phyloP scores from a whole-genome alignment of 495 filamentous ascomycete species.

The Saxispiralis lemnorum region DNA sequence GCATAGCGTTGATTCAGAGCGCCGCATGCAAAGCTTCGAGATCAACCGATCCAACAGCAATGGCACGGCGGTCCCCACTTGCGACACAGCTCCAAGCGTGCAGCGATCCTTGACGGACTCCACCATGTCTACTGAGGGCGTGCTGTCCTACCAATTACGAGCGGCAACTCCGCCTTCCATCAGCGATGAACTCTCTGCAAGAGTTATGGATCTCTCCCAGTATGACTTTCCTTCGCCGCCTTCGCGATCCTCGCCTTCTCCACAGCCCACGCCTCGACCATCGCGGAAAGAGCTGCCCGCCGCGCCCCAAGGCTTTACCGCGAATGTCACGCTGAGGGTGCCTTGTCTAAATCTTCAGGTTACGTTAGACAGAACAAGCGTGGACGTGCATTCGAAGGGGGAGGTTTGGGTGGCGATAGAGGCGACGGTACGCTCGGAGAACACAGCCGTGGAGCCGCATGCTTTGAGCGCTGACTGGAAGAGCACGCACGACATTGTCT shows the following conservation, averaged over 20 bases:
- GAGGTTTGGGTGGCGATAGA: conserved; percentile 13
- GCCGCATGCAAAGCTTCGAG: conserved; percentile 11
- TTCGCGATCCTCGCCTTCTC: neutral
- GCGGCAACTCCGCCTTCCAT: too few relatives aligned
- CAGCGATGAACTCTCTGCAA: too few relatives aligned
- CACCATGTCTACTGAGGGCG: neutral
- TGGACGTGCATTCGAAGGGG: conserved; percentile 7
- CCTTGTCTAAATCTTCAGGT: conserved; percentile 7
- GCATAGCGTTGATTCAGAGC: conserved; percentile 6
- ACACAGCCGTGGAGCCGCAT: neutral
- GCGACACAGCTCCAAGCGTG: neutral
- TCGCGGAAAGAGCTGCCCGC: neutral
- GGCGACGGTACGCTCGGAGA: conserved; percentile 1
- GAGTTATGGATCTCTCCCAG: too few relatives aligned
- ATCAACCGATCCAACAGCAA: conserved; percentile 3
- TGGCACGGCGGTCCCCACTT: neutral
- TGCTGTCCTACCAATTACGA: too few relatives aligned
- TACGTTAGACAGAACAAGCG: neutral
- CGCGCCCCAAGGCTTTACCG: neutral
- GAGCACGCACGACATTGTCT: neutral
- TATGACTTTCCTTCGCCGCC: neutral
- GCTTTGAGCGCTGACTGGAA: neutral
- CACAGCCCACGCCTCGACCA: conserved; percentile 1
- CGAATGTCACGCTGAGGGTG: neutral
- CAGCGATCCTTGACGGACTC: conserved; percentile 1